phyloP scores from a whole-genome alignment of 23 red algal species.

The Agarophyton chilense region DNA sequence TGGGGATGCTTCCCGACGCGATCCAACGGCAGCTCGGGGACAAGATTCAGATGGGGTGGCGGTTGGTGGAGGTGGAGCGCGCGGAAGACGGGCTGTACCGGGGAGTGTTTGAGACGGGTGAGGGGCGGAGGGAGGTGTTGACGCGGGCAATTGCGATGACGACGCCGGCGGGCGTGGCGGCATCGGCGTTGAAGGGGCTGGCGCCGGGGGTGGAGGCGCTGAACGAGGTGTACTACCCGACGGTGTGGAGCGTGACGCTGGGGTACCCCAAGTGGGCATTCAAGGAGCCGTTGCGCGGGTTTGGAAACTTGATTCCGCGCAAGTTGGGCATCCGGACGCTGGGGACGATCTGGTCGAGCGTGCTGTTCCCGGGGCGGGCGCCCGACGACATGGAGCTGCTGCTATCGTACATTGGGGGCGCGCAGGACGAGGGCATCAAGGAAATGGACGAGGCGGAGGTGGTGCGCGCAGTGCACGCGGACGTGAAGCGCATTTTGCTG shows the following conservation, averaged over 20 bases:
- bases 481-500: constrained; percentile 84
- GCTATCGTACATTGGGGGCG: constrained; percentile 95
- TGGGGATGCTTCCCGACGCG: constrained; percentile 77
- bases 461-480: constrained; percentile 67
- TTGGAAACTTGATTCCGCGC: constrained; percentile 96
- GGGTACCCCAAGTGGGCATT: constrained; percentile 80
- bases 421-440: constrained; percentile 76
- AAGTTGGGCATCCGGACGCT: constrained; percentile 86
- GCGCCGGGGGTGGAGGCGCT: constrained; percentile 32
- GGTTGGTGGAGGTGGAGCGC: constrained; percentile 18
- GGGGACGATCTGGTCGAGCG: constrained; percentile 96
- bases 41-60: constrained; percentile 55
- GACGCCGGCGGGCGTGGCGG: constrained; percentile 71
- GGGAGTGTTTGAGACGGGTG: constrained; percentile 54
- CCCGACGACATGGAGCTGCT: constrained; percentile 82
- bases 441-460: constrained; percentile 73
- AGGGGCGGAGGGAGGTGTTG: constrained; percentile 40
- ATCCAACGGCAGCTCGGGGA: constrained; percentile 62
- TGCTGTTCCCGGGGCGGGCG: constrained; percentile 88
- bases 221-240: constrained; percentile 76
- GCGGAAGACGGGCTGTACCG: constrained; percentile 18
- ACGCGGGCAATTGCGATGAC: constrained; percentile 84
- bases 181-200: constrained; percentile 45
- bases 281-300: constrained; percentile 71
- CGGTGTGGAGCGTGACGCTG: constrained; percentile 86